These are phyloP conservation scores for Termitomyces titanicus DNA, from an alignment of 768 basidiomycete species.

Conservation along the genomic window DNA sequence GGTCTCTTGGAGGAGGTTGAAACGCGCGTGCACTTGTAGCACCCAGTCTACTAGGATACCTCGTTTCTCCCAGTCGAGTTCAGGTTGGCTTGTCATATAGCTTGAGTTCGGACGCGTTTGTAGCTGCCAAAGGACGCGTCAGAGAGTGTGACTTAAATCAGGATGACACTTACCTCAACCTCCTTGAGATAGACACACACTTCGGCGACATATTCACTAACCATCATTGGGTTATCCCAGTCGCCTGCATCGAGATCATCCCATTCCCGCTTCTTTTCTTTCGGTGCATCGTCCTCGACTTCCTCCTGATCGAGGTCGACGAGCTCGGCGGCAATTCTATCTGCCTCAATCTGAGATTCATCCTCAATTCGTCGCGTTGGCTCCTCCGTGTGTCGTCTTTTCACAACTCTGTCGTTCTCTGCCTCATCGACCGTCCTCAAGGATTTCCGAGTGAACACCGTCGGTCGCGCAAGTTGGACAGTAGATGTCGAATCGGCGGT, in stretches of 20 bases:
- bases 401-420: slow-evolving; percentile 47
- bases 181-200: slow-evolving; percentile 84
- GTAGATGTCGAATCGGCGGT: neutral
- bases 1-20: slow-evolving; percentile 85
- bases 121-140: slow-evolving; percentile 38
- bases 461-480: neutral
- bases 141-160: slow-evolving; percentile 3
- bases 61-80: slow-evolving; percentile 88
- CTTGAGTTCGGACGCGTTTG: slow-evolving; percentile 74
- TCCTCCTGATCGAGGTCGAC: slow-evolving; percentile 20
- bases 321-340: slow-evolving; percentile 38
- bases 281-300: slow-evolving; percentile 21
- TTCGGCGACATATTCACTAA: slow-evolving; percentile 85
- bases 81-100: slow-evolving; percentile 82
- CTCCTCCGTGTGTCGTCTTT: slow-evolving; percentile 59
- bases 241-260: slow-evolving; percentile 88
- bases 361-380: slow-evolving; percentile 28
- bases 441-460: slow-evolving; percentile 14
- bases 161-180: slow-evolving; percentile 57
- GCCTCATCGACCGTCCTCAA: slow-evolving; percentile 34
- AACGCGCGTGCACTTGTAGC: slow-evolving; percentile 84
- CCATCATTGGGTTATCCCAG: slow-evolving; percentile 86
- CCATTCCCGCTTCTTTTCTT: slow-evolving; percentile 56
- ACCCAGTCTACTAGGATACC: slow-evolving; percentile 91
- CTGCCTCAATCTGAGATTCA: slow-evolving; percentile 34